These are phyloP conservation scores for Sugiyamaella sp. DNA, from an alignment of 1,139 yeast genomes.

Conservation along the genomic window DNA sequence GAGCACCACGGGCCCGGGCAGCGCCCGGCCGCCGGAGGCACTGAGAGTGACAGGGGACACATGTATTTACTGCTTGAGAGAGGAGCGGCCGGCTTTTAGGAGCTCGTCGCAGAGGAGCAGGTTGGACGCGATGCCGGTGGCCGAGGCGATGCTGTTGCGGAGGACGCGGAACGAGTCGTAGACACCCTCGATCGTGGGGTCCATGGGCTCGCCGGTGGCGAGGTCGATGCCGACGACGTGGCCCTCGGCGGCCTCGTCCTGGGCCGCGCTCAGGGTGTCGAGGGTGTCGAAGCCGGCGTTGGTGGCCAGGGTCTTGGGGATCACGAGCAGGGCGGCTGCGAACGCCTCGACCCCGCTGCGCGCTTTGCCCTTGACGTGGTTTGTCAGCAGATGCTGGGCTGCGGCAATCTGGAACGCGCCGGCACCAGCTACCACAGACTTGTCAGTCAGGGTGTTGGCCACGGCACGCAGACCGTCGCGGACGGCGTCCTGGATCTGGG, in stretches of 20 bases:
- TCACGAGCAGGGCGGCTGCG: slow-evolving; percentile 84
- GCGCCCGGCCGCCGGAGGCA: slow-evolving; percentile 1
- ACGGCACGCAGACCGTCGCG: slow-evolving; percentile 97
- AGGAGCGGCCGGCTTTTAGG: slow-evolving; percentile 92
- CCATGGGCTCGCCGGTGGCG: slow-evolving; percentile 92
- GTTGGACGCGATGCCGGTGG: slow-evolving; percentile 93
- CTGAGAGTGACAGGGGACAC: too few species aligned
- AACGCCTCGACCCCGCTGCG: slow-evolving; percentile 93
- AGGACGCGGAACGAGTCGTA: slow-evolving; percentile 96
- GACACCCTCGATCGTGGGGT: slow-evolving; percentile 90
- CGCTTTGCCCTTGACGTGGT: slow-evolving; percentile 75
- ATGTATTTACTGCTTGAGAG: slow-evolving; percentile 69
- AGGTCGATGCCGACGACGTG: slow-evolving; percentile 89
- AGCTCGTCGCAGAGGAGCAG: slow-evolving; percentile 92
- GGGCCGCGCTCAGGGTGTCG: slow-evolving; percentile 86
- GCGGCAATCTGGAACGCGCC: slow-evolving; percentile 94
- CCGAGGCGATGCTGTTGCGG: slow-evolving; percentile 89
- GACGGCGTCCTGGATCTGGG: slow-evolving; percentile 94
- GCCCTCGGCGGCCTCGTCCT: slow-evolving; percentile 84
- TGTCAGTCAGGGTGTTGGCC: slow-evolving; percentile 85
- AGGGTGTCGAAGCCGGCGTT: slow-evolving; percentile 94
- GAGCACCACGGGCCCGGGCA: too few species aligned
- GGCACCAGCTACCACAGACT: slow-evolving; percentile 90
- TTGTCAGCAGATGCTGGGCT: slow-evolving; percentile 58
- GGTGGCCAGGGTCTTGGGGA: slow-evolving; percentile 90